Conservation (phyloP, 2,329 filamentous ascomycete genomes). For the Triangularia verruculosa region DNA sequence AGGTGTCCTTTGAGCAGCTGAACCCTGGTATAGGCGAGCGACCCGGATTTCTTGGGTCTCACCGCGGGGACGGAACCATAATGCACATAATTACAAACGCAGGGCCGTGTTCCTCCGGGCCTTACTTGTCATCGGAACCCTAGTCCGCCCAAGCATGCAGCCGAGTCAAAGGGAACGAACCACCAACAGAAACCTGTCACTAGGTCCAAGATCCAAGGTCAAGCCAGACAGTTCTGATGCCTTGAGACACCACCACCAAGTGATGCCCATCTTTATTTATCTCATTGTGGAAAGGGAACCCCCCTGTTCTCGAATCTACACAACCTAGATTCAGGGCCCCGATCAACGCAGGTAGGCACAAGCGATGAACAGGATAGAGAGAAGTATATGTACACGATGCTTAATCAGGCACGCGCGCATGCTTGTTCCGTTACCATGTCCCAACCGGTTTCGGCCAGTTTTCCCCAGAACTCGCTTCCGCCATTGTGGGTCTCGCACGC, state of each 20-base stretch:
- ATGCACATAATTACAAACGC: neutral
- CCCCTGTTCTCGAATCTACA: slow-evolving; percentile 9
- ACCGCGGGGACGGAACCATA: neutral
- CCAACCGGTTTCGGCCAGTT: neutral
- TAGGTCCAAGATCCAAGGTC: neutral
- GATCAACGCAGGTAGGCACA: neutral
- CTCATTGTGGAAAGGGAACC: neutral
- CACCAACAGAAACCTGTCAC: neutral
- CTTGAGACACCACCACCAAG: neutral
- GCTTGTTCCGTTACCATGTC: neutral
- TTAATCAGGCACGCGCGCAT: neutral
- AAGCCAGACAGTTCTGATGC: neutral
- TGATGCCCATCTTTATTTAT: slow-evolving; percentile 16
- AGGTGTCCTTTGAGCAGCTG: neutral
- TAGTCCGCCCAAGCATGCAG: neutral
- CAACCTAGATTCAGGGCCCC: neutral
- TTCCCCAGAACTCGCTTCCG: neutral
- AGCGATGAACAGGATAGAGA: slow-evolving; percentile 2
- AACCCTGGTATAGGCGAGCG: neutral
- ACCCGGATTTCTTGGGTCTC: neutral
- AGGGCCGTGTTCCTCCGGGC: neutral
- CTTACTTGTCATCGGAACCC: neutral
- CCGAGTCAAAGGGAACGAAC: neutral
- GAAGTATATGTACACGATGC: slow-evolving; percentile 23
- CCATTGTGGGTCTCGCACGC: neutral